phyloP scores from a whole-genome alignment of 352 stramenopile genomes.

The Pythium phragmitis region DNA sequence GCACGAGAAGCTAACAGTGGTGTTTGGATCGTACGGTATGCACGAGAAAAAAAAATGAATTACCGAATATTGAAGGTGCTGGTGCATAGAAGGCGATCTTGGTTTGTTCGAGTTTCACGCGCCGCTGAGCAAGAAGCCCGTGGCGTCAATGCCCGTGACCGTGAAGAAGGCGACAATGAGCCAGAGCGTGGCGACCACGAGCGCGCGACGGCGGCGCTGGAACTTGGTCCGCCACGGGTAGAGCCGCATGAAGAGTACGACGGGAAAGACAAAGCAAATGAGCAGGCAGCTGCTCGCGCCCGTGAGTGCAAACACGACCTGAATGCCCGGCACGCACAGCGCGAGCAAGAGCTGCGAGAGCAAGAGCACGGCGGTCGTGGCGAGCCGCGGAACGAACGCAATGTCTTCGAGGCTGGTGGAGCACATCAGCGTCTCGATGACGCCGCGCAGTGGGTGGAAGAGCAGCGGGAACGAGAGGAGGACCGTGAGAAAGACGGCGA shows the following conservation, averaged over 20 bases:
- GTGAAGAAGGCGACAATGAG: conserved; percentile 33
- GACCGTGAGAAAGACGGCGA: conserved; percentile 70
- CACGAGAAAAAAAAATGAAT: neutral
- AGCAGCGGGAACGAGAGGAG: conserved; percentile 74
- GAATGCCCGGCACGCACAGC: conserved; percentile 57
- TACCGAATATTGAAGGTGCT: too few relatives aligned
- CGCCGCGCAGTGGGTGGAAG: conserved; percentile 64
- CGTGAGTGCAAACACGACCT: conserved; percentile 69
- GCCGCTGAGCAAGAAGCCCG: conserved; percentile 16
- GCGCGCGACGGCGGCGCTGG: conserved; percentile 25
- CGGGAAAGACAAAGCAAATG: conserved; percentile 76
- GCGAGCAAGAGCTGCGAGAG: conserved; percentile 55
- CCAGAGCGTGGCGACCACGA: conserved; percentile 38
- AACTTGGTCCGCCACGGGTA: conserved; percentile 47
- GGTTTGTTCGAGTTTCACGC: neutral
- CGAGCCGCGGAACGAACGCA: conserved; percentile 50
- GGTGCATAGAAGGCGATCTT: neutral
- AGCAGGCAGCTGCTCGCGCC: conserved; percentile 67
- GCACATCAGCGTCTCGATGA: conserved; percentile 62
- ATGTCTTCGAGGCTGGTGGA: conserved; percentile 40
- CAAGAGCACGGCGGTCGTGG: conserved; percentile 48
- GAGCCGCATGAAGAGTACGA: conserved; percentile 57
- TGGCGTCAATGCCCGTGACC: conserved; percentile 28
- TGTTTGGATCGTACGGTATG: too few relatives aligned
- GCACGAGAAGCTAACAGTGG: neutral